Percentiles rank a stretch among this genome's conserved stretches.
These are phyloP conservation scores for Solanum neorickii DNA, from an alignment of 257 asterid genomes.

Conservation along the genomic window DNA sequence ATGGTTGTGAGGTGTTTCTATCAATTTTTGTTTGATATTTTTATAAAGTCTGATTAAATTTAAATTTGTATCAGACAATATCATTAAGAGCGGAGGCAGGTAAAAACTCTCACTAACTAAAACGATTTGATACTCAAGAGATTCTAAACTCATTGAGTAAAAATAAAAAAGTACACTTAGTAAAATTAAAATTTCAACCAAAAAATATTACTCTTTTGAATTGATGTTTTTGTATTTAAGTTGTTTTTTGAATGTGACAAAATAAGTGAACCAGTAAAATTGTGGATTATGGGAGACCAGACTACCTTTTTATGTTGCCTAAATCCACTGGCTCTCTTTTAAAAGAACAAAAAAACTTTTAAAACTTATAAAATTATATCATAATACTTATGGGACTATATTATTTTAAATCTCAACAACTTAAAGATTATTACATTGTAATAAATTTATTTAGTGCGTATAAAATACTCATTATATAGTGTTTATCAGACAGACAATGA, in stretches of 20 bases:
- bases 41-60: background rate
- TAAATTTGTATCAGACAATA: rapidly evolving
- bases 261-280: background rate
- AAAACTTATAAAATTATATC: too few species aligned
- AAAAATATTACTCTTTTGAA: background rate
- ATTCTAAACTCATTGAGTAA: too few species aligned
- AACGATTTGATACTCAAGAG: background rate
- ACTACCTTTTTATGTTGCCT: background rate
- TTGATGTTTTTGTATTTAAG: background rate
- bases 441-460: too few species aligned
- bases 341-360: too few species aligned
- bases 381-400: too few species aligned
- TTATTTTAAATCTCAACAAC: background rate
- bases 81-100: background rate
- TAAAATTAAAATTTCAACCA: background rate
- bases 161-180: too few species aligned
- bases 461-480: too few species aligned
- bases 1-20: constrained; percentile 13
- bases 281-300: background rate
- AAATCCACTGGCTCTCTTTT: background rate
- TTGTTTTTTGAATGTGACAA: background rate
- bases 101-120: background rate
- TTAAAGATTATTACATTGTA: too few species aligned
- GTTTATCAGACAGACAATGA: too few species aligned
- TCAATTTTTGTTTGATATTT: background rate